phyloP scores from a whole-genome alignment of 257 asterid genomes.

The Haberlea rhodopensis region DNA sequence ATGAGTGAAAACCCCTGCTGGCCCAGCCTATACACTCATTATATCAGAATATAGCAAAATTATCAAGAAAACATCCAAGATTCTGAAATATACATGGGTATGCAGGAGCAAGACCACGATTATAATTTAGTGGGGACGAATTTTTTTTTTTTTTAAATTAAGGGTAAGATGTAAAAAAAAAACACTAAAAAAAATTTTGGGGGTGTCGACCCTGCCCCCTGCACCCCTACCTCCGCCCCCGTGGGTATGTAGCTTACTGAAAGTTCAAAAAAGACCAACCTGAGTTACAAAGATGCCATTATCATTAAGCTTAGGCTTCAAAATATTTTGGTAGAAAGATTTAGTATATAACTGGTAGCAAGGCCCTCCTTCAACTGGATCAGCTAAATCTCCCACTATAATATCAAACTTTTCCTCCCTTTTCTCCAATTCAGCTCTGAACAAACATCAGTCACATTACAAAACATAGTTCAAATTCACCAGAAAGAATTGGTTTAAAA shows the following conservation, averaged over 20 bases:
- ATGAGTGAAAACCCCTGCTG: conserved; percentile 90
- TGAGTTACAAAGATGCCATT: conserved; percentile 90
- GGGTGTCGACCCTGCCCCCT: too few species aligned
- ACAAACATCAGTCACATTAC: neutral
- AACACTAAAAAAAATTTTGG: too few species aligned
- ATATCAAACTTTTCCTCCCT: conserved; percentile 77
- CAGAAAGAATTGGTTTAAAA: neutral
- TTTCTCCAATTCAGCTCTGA: conserved; percentile 70
- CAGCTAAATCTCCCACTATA: conserved; percentile 92
- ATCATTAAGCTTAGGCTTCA: conserved; percentile 75
- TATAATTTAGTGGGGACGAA: neutral
- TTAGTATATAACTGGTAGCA: conserved; percentile 90
- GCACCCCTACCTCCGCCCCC: too few species aligned
- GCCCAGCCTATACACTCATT: conserved; percentile 63
- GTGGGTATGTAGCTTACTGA: too few species aligned
- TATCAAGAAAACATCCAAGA: too few species aligned
- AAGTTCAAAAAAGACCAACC: conserved; percentile 50
- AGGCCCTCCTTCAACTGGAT: conserved; percentile 99
- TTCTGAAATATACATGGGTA: too few species aligned
- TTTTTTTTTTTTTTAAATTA: too few species aligned
- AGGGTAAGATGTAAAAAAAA: too few species aligned
- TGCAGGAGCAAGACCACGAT: too few species aligned
- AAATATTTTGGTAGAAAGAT: conserved; percentile 67
- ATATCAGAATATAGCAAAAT: too few species aligned
- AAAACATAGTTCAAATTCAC: neutral